Evolutionary conservation across 179 eudicot genomes (phyloP), one percentile per base, ranked within the genome.

Genomic region (Gypsophila paniculata): DNA sequence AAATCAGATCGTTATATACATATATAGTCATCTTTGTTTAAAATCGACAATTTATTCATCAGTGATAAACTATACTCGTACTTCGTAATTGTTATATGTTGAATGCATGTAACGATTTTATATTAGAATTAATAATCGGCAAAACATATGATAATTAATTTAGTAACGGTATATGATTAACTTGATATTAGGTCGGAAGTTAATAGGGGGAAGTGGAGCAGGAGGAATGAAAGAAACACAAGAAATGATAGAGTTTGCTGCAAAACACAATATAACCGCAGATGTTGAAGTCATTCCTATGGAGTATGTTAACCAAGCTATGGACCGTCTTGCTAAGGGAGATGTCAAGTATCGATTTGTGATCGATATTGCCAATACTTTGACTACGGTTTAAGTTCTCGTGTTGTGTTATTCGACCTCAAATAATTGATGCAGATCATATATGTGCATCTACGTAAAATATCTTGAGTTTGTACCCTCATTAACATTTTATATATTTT

Each of bases 221-320:
- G 79, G 75, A 68, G 77, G 77, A n/a, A 25, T 74, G 2, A 74
- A 68, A 29, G 77, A 74, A 36, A 74, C 77, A 11, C 77, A 74
- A 66, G 72, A 68, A 32, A 74, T 74, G 77, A 66, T 74, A n/a
- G 72, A 74, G 6, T 74, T 76, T 59, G 79, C 75, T 10, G 75
- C 79, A 70, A 54, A 65, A 44, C 75, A 71, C 49, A 66, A 72
- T 1, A 72, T 76, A 25, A 53, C 44, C 4, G 72, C 79, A 0
- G 75, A 76, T 15, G 61, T 76, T 54, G 79, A 76, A 59, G 72
- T 76, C 17, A 71, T 76, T 58, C 42, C 72, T 10, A 65, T 76
- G 59, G 67, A 65, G 4, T 76, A 71, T 21, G 52, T 76, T 0
- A 71, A 76, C 32, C 34, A 22, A 26, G 79, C 75, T 34, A 70